phyloP scores from a whole-genome alignment of 2,329 filamentous ascomycete species.

The Parafenestella ontariensis region DNA sequence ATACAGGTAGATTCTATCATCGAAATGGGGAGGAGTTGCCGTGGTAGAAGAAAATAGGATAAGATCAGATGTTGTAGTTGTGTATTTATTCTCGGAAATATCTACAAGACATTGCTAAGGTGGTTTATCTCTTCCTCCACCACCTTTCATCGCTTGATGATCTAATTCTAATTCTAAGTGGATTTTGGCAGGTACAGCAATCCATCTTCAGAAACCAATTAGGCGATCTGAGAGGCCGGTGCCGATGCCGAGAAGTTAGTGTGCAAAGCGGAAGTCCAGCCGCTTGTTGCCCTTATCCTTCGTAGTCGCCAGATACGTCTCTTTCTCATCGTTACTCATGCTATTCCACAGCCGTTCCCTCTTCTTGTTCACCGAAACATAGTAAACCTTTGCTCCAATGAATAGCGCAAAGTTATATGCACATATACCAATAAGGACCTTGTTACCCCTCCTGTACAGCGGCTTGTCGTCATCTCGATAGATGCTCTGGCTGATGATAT shows the following conservation, averaged over 20 bases:
- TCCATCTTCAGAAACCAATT: too few relatives aligned
- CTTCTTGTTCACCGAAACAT: conserved; percentile 58
- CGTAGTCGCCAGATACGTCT: conserved; percentile 46
- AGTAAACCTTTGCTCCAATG: conserved; percentile 61
- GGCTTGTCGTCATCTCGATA: conserved; percentile 62
- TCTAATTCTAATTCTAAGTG: too few relatives aligned
- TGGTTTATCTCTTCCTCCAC: too few relatives aligned
- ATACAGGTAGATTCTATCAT: conserved; percentile 56
- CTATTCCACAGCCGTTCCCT: conserved; percentile 38
- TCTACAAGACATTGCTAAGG: too few relatives aligned
- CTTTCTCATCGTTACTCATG: conserved; percentile 46
- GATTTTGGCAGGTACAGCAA: too few relatives aligned
- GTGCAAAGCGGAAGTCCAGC: conserved; percentile 44
- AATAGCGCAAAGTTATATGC: conserved; percentile 60
- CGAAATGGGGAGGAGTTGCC: conserved; percentile 53
- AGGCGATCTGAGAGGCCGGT: background rate
- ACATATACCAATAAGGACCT: conserved; percentile 59
- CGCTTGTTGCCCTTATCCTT: conserved; percentile 48
- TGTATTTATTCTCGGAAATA: background rate
- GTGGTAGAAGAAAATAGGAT: conserved; percentile 50
- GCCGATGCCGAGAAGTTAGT: conserved; percentile 13
- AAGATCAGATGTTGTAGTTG: too few relatives aligned
- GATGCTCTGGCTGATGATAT: conserved; percentile 52
- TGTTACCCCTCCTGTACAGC: conserved; percentile 62
- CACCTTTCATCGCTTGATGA: too few relatives aligned